Evolutionary conservation across 2,329 filamentous ascomycete species (phyloP).

Genomic region (Diaporthe ampelina): DNA sequence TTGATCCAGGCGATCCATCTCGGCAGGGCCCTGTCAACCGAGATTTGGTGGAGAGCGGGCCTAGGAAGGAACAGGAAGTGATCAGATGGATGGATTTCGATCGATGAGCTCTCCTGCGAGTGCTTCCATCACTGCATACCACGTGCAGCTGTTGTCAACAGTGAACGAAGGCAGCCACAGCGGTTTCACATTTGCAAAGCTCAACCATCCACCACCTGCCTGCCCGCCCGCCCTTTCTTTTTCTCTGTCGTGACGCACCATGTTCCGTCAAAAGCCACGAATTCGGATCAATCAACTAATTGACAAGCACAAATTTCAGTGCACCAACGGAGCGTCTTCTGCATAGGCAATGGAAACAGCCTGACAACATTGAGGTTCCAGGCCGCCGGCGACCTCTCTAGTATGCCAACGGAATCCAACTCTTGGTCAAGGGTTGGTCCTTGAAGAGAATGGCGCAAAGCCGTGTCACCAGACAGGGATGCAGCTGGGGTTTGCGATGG

Average conservation of each 20-base stretch:
- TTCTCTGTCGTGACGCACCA: not conserved
- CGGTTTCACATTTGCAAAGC: not conserved
- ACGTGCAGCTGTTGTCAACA: conserved; percentile 21
- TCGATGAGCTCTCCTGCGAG: conserved; percentile 10
- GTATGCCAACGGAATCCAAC: not conserved
- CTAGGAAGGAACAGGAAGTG: conserved; percentile 7
- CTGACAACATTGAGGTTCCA: not conserved
- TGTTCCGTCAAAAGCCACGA: not conserved
- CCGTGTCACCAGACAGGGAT: conserved; percentile 15
- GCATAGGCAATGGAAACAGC: not conserved
- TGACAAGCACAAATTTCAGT: not conserved
- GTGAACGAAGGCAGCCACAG: not conserved
- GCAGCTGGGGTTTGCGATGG: not conserved
- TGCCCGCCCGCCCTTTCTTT: not conserved
- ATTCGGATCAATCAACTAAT: not conserved
- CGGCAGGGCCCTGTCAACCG: conserved; percentile 32
- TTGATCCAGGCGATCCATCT: conserved; percentile 38
- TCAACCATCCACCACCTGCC: not conserved
- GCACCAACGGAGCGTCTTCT: not conserved
- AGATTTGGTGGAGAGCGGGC: conserved; percentile 31
- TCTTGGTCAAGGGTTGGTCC: not conserved
- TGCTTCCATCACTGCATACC: conserved; percentile 17
- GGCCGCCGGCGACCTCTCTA: conserved; percentile 2
- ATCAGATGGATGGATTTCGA: conserved; percentile 21
- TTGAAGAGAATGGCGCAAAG: conserved; percentile 1